Evolutionary conservation across 2,329 filamentous ascomycete genomes (phyloP).

Genomic region (Xylariales sp.): DNA sequence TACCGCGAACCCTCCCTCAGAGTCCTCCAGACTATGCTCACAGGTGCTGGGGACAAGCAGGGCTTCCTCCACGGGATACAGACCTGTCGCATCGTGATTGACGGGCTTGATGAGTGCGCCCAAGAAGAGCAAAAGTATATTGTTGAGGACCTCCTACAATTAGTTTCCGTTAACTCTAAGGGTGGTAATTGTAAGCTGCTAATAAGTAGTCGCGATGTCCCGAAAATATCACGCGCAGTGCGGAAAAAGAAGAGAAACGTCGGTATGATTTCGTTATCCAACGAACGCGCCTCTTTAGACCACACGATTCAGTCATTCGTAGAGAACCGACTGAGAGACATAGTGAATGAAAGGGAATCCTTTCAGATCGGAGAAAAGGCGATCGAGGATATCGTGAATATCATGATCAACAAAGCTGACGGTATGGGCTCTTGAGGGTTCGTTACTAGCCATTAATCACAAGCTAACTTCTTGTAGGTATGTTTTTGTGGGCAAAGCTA

Average conservation of each 20-base stretch:
- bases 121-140: conserved; percentile 19
- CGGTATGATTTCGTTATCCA: conserved; percentile 8
- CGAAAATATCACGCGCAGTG: conserved; percentile 13
- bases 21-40: conserved; percentile 16
- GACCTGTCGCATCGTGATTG: conserved; percentile 22
- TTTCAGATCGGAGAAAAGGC: conserved; percentile 8
- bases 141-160: conserved; percentile 15
- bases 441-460: not conserved
- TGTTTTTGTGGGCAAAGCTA: conserved; percentile 21
- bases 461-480: conserved; percentile 16
- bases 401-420: conserved; percentile 18
- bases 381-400: conserved; percentile 18
- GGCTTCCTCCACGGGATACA: conserved; percentile 13
- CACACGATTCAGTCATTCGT: conserved; percentile 11
- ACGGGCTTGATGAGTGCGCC: not conserved
- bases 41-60: conserved; percentile 9
- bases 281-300: conserved; percentile 12
- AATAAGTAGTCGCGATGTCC: conserved; percentile 21
- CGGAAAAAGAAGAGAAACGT: conserved; percentile 8
- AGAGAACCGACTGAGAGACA: conserved; percentile 11
- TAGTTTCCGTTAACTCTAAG: conserved; percentile 11
- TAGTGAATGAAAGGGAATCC: conserved; percentile 12
- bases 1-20: conserved; percentile 19
- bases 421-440: not conserved
- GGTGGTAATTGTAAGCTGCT: conserved; percentile 21